Base-by-base conservation (phyloP, 495 filamentous ascomycete genomes). In the Penicillium coprophilum region DNA sequence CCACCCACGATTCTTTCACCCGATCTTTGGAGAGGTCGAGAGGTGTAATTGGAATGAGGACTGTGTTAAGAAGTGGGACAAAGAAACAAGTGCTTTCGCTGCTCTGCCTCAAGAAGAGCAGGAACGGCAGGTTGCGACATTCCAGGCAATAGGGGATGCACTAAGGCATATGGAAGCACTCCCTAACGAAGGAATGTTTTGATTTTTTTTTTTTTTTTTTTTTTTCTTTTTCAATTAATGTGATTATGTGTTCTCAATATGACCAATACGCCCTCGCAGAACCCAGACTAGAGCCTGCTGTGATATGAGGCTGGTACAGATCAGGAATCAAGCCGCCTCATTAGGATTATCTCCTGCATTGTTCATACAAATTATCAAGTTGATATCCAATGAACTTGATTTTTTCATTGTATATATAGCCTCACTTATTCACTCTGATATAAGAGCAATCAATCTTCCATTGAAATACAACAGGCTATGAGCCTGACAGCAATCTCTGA, bases 21-120 rank as follows among this genome's bases (percentile, higher is more conserved):
- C 82, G 0, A 76, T 80, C 24, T 85, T 82, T 60, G 83, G 81
- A 48, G 80, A 84, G 70, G 83, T 87, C 0, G 84, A 87, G 63
- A 68, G 72, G 61, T 87, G 84, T 66, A 85, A 86, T 67, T 87
- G 83, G 84, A 75, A 82, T 53, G 67, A 68, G 48, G 79, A 82
- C 17, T 87, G 84, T 57, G 80, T 87, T 13, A 67, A 63, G 51
- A 66, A 73, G 55, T 86, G 83, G 83, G 82, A 85, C 61, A 71
- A 69, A 47, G 70, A 83, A 59, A 77, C 77, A 2, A 75, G 76
- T 44, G 71, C 67, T 20, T 82, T 80, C 64, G 68, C 69, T 32
- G 68, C 71, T 43, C 63, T 82, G 40, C 60, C 74, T 11, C 67
- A 68, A 17, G 76, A 77, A 40, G 79, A 82, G 45, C 72, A 83